These are phyloP conservation scores for Didymella segeticola DNA, from an alignment of 2,329 filamentous ascomycete genomes.

Conservation along the genomic window DNA sequence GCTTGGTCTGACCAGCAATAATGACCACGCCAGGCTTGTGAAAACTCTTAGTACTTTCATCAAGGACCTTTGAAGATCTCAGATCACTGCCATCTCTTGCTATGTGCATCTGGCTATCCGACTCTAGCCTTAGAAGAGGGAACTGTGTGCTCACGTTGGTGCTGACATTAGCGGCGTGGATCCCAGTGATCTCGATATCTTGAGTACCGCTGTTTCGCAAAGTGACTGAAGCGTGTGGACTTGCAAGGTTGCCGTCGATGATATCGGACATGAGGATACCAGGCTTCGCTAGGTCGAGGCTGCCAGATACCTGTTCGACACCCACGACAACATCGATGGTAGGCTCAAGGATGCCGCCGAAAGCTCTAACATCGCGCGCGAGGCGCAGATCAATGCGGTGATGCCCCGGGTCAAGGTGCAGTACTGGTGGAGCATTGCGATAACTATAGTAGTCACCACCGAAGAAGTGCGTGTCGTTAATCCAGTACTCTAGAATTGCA, in stretches of 20 bases:
- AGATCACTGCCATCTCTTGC: constrained; percentile 10
- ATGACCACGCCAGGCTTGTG: constrained; percentile 23
- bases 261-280: constrained; percentile 59
- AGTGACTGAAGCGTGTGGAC: constrained; percentile 56
- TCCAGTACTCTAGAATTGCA: constrained; percentile 60
- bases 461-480: constrained; percentile 61
- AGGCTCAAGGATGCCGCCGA: constrained; percentile 60
- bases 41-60: background rate
- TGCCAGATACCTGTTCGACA: constrained; percentile 27
- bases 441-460: constrained; percentile 65
- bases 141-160: constrained; percentile 17
- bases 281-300: constrained; percentile 43
- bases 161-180: constrained; percentile 38
- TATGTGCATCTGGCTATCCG: constrained; percentile 21
- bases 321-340: constrained; percentile 51
- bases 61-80: constrained; percentile 16
- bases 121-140: constrained; percentile 13
- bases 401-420: constrained; percentile 57
- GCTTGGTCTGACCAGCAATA: constrained; percentile 51
- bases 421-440: constrained; percentile 57
- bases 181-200: constrained; percentile 45
- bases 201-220: constrained; percentile 55
- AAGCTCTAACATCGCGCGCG: constrained; percentile 63
- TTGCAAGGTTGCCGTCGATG: constrained; percentile 56
- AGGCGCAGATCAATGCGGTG: constrained; percentile 62